Evolutionary conservation across 1,284 basidiomycete genomes (phyloP), one percentile per base, ranked within the genome.

Genomic region (Leccinum insolens): DNA sequence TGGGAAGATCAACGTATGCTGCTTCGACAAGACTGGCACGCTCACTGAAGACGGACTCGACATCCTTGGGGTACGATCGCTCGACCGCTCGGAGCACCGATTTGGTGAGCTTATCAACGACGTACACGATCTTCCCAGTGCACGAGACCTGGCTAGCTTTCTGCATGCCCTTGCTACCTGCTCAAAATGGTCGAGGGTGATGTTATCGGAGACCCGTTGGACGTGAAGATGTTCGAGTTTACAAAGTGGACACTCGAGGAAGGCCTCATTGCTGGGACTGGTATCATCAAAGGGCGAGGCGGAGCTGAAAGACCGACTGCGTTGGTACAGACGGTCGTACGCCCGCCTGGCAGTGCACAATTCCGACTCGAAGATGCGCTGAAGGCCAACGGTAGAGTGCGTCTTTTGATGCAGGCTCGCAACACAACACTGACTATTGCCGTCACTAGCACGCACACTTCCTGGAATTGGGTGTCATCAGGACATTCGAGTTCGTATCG

Each of bases 21-120:
- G 96, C 80, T 99, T 99, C 76, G 98, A 99, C 85, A 99, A 99
- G 83, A 99, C 98, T 1, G 98, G 98, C 2, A 99, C 98, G 1
- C 85, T 99, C 17, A 99, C 98, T 0, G 98, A 99, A 79, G 98
- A 99, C 72, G 98, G 98, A 1, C 86, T 99, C 57, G 98, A 99
- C 76, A 96, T 99, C 60, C 91, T 99, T 60, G 96, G 96, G 31
- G 92, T 96, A 12, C 90, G 96, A 55, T 89, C 89, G 2, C 86
- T 95, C 58, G 95, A 96, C 71, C 89, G 92, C 62, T 86, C 83
- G 65, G 85, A 80, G 9, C 86, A 90, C 62, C 87, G 90, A 59
- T 99, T 99, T 80, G 95, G 95, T 55, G 96, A 99, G 77, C 87
- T 99, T 22, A 85, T 98, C 70, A 88, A 93, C 69, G 90, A 96